Conservation (phyloP, 768 basidiomycete species). For the Pleurotus tuoliensis region DNA sequence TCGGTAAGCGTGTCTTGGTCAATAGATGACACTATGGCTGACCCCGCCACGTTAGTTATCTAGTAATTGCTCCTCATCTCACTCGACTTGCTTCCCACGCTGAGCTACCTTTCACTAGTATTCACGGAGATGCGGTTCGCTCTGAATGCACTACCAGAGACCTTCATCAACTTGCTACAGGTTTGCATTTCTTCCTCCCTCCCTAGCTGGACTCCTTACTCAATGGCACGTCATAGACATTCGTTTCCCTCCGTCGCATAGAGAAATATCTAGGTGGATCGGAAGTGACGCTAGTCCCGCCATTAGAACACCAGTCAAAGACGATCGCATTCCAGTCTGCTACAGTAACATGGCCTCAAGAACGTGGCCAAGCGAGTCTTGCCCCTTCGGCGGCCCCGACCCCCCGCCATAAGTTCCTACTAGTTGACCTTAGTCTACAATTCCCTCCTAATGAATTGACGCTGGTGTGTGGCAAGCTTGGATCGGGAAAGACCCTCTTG, state of each 20-base stretch:
- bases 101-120: conserved; percentile 35
- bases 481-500: conserved; percentile 84
- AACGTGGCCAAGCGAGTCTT: conserved; percentile 42
- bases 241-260: conserved; percentile 85
- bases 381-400: conserved; percentile 61
- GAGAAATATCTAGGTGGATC: conserved; percentile 80
- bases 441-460: conserved; percentile 81
- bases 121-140: conserved; percentile 88
- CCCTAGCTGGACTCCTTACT: neutral
- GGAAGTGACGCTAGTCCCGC: conserved; percentile 65
- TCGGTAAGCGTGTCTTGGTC: neutral
- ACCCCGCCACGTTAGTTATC: neutral
- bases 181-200: conserved; percentile 24
- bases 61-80: neutral
- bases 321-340: conserved; percentile 77
- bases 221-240: conserved; percentile 36
- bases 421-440: conserved; percentile 71
- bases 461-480: conserved; percentile 85
- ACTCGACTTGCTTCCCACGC: neutral
- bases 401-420: conserved; percentile 73
- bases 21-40: neutral
- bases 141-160: conserved; percentile 84
- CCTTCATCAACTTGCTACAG: conserved; percentile 87
- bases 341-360: conserved; percentile 88
- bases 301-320: conserved; percentile 51